phyloP scores from a whole-genome alignment of 2,329 filamentous ascomycete species.

The Stemphylium beticola region DNA sequence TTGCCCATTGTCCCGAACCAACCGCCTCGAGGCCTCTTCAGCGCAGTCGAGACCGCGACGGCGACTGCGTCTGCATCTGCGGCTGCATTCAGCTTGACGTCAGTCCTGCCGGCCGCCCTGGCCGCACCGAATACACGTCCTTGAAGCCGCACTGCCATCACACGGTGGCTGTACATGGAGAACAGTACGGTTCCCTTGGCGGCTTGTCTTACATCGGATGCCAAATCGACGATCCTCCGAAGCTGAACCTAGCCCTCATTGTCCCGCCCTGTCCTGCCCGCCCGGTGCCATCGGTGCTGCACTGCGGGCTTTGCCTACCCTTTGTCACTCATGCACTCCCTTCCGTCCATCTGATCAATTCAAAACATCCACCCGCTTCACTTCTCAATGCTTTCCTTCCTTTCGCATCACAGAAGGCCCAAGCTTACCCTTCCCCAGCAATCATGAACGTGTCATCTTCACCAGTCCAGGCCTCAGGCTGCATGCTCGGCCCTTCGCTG shows the following conservation, averaged over 20 bases:
- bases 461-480: conserved; percentile 10
- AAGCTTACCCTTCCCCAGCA: conserved; percentile 1
- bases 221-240: conserved; percentile 13
- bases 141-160: conserved; percentile 8
- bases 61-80: background rate
- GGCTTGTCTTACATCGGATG: conserved; percentile 4
- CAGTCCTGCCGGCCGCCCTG: conserved; percentile 12
- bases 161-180: background rate
- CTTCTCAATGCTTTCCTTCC: conserved; percentile 1
- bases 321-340: background rate
- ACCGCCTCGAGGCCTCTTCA: background rate
- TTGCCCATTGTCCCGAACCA: too few relatives aligned
- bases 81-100: conserved; percentile 7
- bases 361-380: conserved; percentile 5
- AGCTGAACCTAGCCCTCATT: conserved; percentile 8
- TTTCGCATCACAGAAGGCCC: background rate
- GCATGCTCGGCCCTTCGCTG: conserved; percentile 14
- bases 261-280: background rate
- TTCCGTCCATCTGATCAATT: background rate
- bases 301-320: background rate
- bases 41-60: background rate
- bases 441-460: conserved; percentile 14
- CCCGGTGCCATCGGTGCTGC: background rate
- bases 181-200: conserved; percentile 2
- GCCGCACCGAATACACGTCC: background rate